Percentiles rank a stretch among this genome's conserved stretches.
These are phyloP conservation scores for Fraxinus cuspidata DNA, from an alignment of 257 asterid species.

Conservation along the genomic window DNA sequence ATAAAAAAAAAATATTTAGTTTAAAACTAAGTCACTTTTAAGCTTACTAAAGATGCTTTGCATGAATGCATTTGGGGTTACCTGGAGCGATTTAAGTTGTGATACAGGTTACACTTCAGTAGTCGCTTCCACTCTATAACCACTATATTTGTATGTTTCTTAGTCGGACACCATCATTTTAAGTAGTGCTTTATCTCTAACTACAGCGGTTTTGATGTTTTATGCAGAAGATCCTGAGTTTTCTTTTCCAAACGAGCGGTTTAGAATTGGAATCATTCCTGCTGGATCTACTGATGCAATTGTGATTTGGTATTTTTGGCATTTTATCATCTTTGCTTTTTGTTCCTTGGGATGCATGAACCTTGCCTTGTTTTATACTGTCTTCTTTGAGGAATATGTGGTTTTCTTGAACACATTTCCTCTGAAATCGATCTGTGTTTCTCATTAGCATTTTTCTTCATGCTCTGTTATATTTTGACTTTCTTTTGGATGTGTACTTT, in stretches of 20 bases:
- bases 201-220: constrained; percentile 25
- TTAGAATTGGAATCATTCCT: constrained; percentile 93
- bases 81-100: constrained; percentile 36
- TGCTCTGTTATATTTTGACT: background rate
- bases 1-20: background rate
- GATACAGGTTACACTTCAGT: background rate
- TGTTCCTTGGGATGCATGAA: background rate
- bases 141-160: background rate
- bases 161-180: background rate
- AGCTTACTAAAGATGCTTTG: constrained; percentile 28
- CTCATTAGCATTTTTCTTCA: background rate
- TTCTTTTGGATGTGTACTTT: background rate
- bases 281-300: constrained; percentile 98
- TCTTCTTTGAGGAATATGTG: constrained; percentile 1
- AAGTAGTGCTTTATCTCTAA: constrained; percentile 20
- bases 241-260: constrained; percentile 67
- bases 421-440: background rate
- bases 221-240: constrained; percentile 60
- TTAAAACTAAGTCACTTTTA: background rate
- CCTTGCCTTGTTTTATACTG: background rate
- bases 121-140: background rate
- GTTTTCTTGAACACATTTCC: constrained; percentile 16
- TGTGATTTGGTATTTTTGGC: constrained; percentile 68
- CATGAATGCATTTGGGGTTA: constrained; percentile 33
- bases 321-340: constrained; percentile 21